Conservation (phyloP, 2,329 filamentous ascomycete species). For the Amphichorda felina region DNA sequence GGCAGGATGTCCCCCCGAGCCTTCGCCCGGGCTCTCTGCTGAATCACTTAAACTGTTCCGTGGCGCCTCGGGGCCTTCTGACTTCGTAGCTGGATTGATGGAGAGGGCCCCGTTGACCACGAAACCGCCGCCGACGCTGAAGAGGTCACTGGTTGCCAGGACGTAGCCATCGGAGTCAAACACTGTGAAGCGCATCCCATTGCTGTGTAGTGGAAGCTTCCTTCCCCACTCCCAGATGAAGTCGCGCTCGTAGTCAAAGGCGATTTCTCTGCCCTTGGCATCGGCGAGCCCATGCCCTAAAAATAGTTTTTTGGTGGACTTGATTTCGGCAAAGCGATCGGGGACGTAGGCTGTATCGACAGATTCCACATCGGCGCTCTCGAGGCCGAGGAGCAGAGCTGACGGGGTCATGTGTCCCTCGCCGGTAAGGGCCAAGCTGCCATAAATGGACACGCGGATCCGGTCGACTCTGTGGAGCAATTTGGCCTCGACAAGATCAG, state of each 20-base stretch:
- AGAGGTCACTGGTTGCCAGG: constrained; percentile 36
- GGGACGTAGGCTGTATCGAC: constrained; percentile 37
- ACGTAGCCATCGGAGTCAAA: constrained; percentile 33
- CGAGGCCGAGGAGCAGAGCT: constrained; percentile 34
- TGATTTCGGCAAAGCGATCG: constrained; percentile 31
- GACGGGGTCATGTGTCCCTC: constrained; percentile 41
- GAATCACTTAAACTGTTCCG: background rate
- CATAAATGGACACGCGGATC: constrained; percentile 35
- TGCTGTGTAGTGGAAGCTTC: constrained; percentile 38
- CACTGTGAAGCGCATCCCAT: constrained; percentile 39
- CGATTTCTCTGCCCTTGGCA: constrained; percentile 29
- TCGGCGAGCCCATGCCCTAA: constrained; percentile 27
- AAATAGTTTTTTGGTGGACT: constrained; percentile 28
- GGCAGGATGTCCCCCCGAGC: constrained; percentile 22
- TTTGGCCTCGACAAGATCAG: constrained; percentile 31
- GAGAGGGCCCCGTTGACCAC: constrained; percentile 38
- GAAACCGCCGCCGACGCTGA: constrained; percentile 39
- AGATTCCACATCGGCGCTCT: constrained; percentile 35
- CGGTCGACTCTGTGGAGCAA: constrained; percentile 31
- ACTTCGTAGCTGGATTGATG: constrained; percentile 18
- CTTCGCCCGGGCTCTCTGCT: background rate
- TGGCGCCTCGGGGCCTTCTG: background rate
- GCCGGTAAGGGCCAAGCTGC: constrained; percentile 36
- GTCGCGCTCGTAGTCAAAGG: constrained; percentile 35
- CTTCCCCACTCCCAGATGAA: constrained; percentile 39